These are phyloP conservation scores for Colletotrichum sojae DNA, from an alignment of 2,329 filamentous ascomycete species.

Conservation along the genomic window DNA sequence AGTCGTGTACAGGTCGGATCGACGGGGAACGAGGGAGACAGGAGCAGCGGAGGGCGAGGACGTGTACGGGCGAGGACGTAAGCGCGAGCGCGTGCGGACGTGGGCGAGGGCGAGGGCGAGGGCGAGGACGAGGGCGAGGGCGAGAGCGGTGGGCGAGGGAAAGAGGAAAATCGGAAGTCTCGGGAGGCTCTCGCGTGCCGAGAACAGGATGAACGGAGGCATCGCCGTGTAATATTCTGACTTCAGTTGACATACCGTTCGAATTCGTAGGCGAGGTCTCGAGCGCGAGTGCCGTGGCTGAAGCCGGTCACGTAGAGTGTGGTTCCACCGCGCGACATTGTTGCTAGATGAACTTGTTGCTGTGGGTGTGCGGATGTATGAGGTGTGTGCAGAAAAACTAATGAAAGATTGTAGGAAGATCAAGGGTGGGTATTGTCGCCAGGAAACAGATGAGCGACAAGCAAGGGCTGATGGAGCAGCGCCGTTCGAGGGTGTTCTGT, in stretches of 20 bases:
- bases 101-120: conserved; percentile 57
- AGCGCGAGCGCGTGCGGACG: conserved; percentile 49
- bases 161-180: conserved; percentile 51
- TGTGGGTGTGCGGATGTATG: background rate
- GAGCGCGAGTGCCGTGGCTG: conserved; percentile 97
- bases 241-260: conserved; percentile 92
- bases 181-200: conserved; percentile 46
- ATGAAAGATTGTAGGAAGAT: background rate
- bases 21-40: conserved; percentile 51
- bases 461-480: conserved; percentile 36
- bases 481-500: conserved; percentile 19
- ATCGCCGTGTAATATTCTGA: conserved; percentile 58
- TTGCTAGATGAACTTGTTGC: conserved; percentile 45
- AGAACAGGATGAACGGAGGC: conserved; percentile 61
- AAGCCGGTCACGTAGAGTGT: conserved; percentile 99
- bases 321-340: conserved; percentile 92
- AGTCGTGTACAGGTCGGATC: conserved; percentile 44
- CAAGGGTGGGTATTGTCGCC: background rate
- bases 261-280: conserved; percentile 99
- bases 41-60: conserved; percentile 41
- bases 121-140: conserved; percentile 53
- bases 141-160: conserved; percentile 48
- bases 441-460: background rate
- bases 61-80: conserved; percentile 44
- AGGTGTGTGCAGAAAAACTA: conserved; percentile 13